Evolutionary conservation across 169 alveolate genomes (phyloP), one percentile per base, ranked within the genome.

Genomic region (Eimeria sp.): DNA sequence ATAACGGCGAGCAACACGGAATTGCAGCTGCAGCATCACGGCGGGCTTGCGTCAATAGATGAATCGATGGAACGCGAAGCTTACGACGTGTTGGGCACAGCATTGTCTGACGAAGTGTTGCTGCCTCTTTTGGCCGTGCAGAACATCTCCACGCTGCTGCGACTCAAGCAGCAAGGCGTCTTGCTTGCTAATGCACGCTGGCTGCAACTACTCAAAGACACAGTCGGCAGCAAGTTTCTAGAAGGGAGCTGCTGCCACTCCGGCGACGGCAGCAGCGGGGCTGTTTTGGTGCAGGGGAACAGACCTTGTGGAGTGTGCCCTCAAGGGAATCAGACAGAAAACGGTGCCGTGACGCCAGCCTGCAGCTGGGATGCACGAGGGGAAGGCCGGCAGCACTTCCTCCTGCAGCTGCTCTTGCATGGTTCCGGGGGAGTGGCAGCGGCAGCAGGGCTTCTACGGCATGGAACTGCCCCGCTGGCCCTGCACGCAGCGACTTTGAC

Each of bases 391-490:
- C 93, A 87, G 83, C 93, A 87, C n/a, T 16, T 87, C 34, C n/a
- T 87, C 51, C 34, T 87, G 93, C 93, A 87, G 93, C 67, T 87
- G 67, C 93, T 87, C 51, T 49, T 87, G 93, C 78, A 65, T 5
- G 93, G 93, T 22, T 87, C 93, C 30, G 93, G 93, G 58, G 93
- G 93, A 34, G 93, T 87, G 45, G 93, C 93, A 43, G 93, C 93
- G 49, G 93, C 93, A 40, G 93, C 93, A 63, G 93, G 93, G 45
- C 78, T 87, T 45, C 93, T 87, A 83, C 82, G 83, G 30, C 82
- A 87, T 20, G 65, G 75, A 14, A 22, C 93, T 40, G 78, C 82
- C 83, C 93, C 93, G 11, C 58, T 87, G 58, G 63, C 93, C 22
- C 80, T 87, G 61, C 83, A 87, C 57, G 83, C 93, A 22, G 30